Base-by-base conservation (phyloP, 176 grass and related monocot genomes). In the Secale cereale region DNA sequence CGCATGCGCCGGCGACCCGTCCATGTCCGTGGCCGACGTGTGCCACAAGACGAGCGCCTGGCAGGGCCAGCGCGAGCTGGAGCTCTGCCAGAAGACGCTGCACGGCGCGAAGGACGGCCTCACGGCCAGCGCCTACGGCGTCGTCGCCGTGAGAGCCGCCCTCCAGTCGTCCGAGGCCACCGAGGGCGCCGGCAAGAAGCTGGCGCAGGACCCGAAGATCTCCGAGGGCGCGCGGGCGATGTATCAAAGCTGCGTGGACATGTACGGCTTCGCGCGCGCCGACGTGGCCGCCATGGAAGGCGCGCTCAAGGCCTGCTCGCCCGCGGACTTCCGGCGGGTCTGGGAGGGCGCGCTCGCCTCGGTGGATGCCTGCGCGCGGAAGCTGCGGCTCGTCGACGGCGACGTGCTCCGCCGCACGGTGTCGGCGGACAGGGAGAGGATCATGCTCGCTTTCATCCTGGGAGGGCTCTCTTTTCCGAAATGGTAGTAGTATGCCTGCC, bases 51-150 rank as follows among this genome's bases (percentile, higher is more conserved):
- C 6, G 29, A 59, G 19, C 50, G 11, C 10, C 3, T 70, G 67
- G 67, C 67, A 70, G 50, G 40, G 10, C 14, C 17, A n/a, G 30
- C 19, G 10, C 20, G 22, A 10, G 78, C 28, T 37, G 16, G 5
- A n/a, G 17, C 61, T 87, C 1, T 87, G 85, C 85, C 37, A 8
- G n/a, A 8, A 77, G 20, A 57, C 50, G 20, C 70, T 87, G 19
- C 35, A 2, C 8, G 28, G 2, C 3, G 22, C 14, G 56, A 28
- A 54, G 28, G 4, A 27, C 15, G 13, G 8, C 25, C 27, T 60
- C 60, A 43, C 63, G 65, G 5, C 30, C 11, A 65, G 65, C 25
- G 30, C 11, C 5, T 88, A 26, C 66, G 81, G 19, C 11, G 6
- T 74, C 30, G 6, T 22, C 3, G 81, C 66, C 23, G 10, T 25